Conservation (phyloP, 1,139 yeast genomes). For the Taphrina betulina region DNA sequence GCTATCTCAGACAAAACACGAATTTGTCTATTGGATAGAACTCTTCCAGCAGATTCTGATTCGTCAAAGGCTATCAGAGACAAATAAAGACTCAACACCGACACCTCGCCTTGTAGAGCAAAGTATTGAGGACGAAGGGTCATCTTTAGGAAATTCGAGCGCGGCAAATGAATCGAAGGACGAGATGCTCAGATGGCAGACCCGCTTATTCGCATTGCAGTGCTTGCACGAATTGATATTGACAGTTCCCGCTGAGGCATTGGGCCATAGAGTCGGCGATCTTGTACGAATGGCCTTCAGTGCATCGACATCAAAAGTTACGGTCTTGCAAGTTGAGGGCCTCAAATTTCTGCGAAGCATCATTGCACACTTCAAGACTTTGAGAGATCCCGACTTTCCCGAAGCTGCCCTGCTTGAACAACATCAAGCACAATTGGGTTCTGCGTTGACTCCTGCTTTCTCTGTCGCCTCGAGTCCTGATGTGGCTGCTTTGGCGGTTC, state of each 20-base stretch:
- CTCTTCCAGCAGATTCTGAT: constrained; percentile 45
- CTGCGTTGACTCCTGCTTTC: constrained; percentile 91
- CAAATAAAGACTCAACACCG: constrained; percentile 35
- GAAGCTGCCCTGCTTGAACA: constrained; percentile 76
- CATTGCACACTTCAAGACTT: constrained; percentile 49
- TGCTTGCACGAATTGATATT: constrained; percentile 57
- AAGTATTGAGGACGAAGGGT: constrained; percentile 48
- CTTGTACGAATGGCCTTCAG: constrained; percentile 78
- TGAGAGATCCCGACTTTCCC: constrained; percentile 72
- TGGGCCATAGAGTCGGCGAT: constrained; percentile 62
- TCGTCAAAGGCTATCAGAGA: constrained; percentile 40
- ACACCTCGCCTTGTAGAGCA: constrained; percentile 47
- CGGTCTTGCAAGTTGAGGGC: constrained; percentile 64
- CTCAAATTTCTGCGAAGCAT: constrained; percentile 64
- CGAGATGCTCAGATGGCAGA: constrained; percentile 65
- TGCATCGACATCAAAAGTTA: constrained; percentile 73
- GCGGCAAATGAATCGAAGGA: constrained; percentile 37
- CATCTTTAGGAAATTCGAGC: constrained; percentile 47
- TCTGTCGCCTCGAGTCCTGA: constrained; percentile 67
- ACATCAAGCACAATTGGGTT: constrained; percentile 89
- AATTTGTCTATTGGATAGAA: constrained; percentile 44
- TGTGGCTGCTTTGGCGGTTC: constrained; percentile 74
- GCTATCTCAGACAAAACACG: constrained; percentile 27
- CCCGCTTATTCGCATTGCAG: constrained; percentile 60
- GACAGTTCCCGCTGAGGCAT: constrained; percentile 42